phyloP scores from a whole-genome alignment of 371 early-diverging fungal species.

The Capniomyces stellatus region DNA sequence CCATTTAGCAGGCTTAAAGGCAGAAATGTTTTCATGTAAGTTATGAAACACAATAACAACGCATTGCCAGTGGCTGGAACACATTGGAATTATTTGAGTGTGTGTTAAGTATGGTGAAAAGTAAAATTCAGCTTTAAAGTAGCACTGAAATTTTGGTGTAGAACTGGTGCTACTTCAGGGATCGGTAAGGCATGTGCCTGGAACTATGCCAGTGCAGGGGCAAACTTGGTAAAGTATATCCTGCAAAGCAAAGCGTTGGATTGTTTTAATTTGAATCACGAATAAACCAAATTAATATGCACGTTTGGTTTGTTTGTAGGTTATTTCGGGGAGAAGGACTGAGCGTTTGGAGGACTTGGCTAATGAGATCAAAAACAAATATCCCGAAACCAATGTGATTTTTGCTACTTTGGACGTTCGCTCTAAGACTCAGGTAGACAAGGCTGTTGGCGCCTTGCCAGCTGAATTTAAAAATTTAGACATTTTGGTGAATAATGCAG shows the following conservation, averaged over 20 bases:
- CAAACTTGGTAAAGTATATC: slow-evolving; percentile 49
- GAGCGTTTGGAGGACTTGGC: not conserved
- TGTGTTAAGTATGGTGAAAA: too few relatives aligned
- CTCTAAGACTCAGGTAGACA: slow-evolving; percentile 32
- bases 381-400: slow-evolving; percentile 29
- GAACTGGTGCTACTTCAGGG: slow-evolving; percentile 86
- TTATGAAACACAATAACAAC: too few relatives aligned
- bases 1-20: slow-evolving; percentile 23
- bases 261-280: not conserved
- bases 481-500: slow-evolving; percentile 60
- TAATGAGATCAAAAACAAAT: not conserved
- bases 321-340: slow-evolving; percentile 5
- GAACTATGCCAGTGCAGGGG: slow-evolving; percentile 66
- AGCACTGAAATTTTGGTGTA: too few relatives aligned
- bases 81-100: too few relatives aligned
- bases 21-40: slow-evolving; percentile 36
- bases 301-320: not conserved
- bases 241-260: not conserved
- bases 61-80: too few relatives aligned
- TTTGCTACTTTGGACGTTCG: slow-evolving; percentile 57
- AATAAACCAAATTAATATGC: not conserved
- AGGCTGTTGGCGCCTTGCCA: slow-evolving; percentile 35
- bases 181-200: slow-evolving; percentile 74
- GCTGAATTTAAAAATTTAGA: slow-evolving; percentile 37
- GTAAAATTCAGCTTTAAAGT: too few relatives aligned